These are phyloP conservation scores for Austroboletus novae-zelandiae DNA, from an alignment of 1,284 basidiomycete genomes.

Conservation along the genomic window DNA sequence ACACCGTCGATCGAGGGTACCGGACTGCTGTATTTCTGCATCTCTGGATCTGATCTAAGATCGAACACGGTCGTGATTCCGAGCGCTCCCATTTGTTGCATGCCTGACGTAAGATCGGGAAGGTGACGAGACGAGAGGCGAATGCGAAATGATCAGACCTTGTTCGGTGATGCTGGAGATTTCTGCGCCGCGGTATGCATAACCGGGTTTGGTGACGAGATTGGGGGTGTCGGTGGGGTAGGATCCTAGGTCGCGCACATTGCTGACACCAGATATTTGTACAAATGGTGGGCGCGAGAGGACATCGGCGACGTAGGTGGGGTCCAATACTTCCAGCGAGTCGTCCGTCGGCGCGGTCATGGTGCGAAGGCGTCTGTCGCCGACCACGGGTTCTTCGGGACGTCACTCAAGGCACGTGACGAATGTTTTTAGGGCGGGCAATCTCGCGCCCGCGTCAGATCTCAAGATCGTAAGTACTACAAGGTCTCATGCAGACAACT, in stretches of 20 bases:
- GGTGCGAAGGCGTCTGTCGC: neutral
- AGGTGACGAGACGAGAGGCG: neutral
- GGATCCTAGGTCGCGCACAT: constrained; percentile 67
- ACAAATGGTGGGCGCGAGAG: constrained; percentile 70
- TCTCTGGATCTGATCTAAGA: constrained; percentile 74
- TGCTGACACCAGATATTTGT: constrained; percentile 63
- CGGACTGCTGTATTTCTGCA: constrained; percentile 65
- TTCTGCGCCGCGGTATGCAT: constrained; percentile 66
- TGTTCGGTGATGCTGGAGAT: constrained; percentile 63
- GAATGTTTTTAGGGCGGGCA: too few species aligned
- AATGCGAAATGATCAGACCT: constrained; percentile 43
- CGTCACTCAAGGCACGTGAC: too few species aligned
- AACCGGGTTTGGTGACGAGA: constrained; percentile 52
- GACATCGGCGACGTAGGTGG: constrained; percentile 55
- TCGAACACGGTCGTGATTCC: constrained; percentile 68
- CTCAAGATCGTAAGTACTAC: too few species aligned
- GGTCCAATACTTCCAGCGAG: constrained; percentile 61
- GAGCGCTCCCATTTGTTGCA: constrained; percentile 52
- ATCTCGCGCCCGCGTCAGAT: too few species aligned
- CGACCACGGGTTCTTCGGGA: too few species aligned
- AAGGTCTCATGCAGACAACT: too few species aligned
- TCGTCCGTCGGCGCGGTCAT: constrained; percentile 25
- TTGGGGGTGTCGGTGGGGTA: constrained; percentile 49
- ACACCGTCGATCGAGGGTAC: constrained; percentile 61
- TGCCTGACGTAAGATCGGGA: constrained; percentile 43